Evolutionary conservation across 1,284 basidiomycete genomes (phyloP), one percentile per base, ranked within the genome.

Genomic region (Leccinum angustisporum): DNA sequence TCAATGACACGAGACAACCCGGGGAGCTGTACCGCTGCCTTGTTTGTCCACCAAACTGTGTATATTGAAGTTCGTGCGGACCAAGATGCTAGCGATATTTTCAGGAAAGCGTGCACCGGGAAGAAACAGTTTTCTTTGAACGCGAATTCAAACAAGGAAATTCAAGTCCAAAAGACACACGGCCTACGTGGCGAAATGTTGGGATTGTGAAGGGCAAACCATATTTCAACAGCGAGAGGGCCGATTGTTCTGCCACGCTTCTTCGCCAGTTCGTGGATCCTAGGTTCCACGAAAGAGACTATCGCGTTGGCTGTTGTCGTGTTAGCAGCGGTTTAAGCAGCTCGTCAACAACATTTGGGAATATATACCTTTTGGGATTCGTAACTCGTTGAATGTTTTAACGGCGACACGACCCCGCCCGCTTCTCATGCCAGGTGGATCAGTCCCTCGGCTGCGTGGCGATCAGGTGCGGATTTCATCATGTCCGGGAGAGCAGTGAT

Each of bases 1-100:
- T 98, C 97, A 71, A 99, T 92, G 67, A 99, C 97, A 69, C 94
- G 91, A 61, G 96, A 86, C 54, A 50, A 5, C 21, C 21, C 46
- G 14, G 27, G 51, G 51, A 53, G 4, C 51, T n/a, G 25, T 13
- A 3, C 30, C 30, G n/a, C 30, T 30, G 0, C 9, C n/a, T 1
- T 21, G 48, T 50, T 50, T 3, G 13, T 50, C 48, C 2, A 50
- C 25, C 14, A 50, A 50, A 50, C 13, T 50, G 7, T 50, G 48
- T 27, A 50, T 27, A 27, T 27, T 27, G 48, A 50, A 50, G 48
- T 50, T 50, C 8, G 48, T 50, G 48, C 2, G 48, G 14, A 50
- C 48, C 48, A 50, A 27, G 25, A 2, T 3, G 48, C 25, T 50
- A 50, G 48, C 48, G 25, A 50, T 25, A 16, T 50, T 50, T 27